Percentiles rank a stretch among this genome's conserved stretches.
Evolutionary conservation across 2,329 filamentous ascomycete species (phyloP).

Genomic region (Fusarium oxysporum): DNA sequence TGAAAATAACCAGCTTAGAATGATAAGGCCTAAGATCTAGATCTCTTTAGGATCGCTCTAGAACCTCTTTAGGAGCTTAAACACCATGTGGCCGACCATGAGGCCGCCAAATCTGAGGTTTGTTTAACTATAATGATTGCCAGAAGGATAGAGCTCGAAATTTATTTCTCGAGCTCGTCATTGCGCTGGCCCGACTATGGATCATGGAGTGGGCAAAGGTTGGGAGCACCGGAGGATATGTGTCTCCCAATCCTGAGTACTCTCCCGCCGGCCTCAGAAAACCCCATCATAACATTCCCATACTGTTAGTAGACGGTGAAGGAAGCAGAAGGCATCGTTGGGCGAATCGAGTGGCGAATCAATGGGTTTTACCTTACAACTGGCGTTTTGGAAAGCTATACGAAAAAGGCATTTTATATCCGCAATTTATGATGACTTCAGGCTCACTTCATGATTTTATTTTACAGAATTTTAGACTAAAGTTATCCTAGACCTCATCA

Average conservation of each 20-base stretch:
- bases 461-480: neutral
- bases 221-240: neutral
- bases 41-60: neutral
- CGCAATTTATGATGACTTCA: neutral
- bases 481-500: neutral
- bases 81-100: neutral
- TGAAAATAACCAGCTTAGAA: neutral
- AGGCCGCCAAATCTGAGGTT: neutral
- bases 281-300: neutral
- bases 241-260: neutral
- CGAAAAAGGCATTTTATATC: neutral
- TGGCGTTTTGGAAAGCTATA: neutral
- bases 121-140: neutral
- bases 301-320: neutral
- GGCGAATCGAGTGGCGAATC: neutral
- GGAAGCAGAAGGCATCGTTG: neutral
- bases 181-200: neutral
- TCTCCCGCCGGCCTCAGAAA: neutral
- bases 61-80: neutral
- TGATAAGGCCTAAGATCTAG: neutral
- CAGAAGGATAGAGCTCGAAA: neutral
- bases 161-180: neutral
- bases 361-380: neutral
- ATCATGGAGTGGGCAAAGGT: neutral
- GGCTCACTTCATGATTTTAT: neutral